Evolutionary conservation across 1,284 basidiomycete species (phyloP).

Genomic region (Tilletiopsis washingtonensis): DNA sequence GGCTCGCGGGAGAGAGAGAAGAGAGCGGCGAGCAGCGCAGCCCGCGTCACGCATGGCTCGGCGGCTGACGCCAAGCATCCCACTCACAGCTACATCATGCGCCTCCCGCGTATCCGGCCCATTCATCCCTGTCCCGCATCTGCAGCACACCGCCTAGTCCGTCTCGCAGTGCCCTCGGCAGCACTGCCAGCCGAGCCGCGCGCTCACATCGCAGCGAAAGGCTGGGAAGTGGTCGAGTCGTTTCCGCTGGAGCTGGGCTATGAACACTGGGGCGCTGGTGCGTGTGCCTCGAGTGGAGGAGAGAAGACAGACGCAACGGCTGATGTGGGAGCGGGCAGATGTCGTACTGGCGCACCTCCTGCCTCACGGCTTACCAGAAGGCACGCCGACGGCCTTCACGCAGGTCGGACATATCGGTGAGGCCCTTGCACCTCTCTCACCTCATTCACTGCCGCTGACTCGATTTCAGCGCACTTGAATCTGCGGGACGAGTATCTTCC

Average conservation of each 20-base stretch:
- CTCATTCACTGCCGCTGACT: neutral
- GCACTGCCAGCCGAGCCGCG: too few species aligned
- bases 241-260: slow-evolving; percentile 57
- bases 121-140: too few species aligned
- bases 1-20: neutral
- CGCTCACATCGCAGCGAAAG: neutral
- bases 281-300: too few species aligned
- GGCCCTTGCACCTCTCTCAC: neutral
- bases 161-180: too few species aligned
- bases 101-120: too few species aligned
- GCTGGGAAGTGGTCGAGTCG: neutral
- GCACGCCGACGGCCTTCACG: slow-evolving; percentile 78
- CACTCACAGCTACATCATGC: neutral
- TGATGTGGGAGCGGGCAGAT: too few species aligned
- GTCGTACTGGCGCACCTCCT: slow-evolving; percentile 72
- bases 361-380: slow-evolving; percentile 63
- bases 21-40: neutral
- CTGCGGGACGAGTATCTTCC: slow-evolving; percentile 81
- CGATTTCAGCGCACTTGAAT: slow-evolving; percentile 65
- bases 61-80: neutral
- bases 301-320: too few species aligned
- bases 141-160: too few species aligned
- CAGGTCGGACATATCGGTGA: slow-evolving; percentile 74
- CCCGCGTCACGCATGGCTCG: neutral
- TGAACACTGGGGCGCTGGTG: slow-evolving; percentile 80